Percentiles rank a stretch among this genome's conserved stretches.
phyloP scores from a whole-genome alignment of 306 rosid genomes.

The Cucumis hystrix region DNA sequence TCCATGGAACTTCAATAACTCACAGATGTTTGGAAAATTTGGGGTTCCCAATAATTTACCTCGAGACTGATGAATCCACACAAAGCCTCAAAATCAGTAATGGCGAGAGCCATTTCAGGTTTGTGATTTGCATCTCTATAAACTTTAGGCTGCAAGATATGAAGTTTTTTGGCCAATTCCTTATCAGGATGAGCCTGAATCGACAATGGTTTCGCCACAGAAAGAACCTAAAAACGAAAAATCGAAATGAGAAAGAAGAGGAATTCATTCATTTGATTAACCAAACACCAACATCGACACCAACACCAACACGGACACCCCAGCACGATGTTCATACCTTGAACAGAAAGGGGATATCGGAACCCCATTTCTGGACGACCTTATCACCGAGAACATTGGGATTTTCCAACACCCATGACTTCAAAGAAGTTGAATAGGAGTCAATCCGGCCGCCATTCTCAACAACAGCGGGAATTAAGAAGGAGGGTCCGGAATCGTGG shows the following conservation, averaged over 20 bases:
- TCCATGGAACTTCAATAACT: neutral
- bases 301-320: neutral
- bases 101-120: constrained; percentile 94
- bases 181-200: constrained; percentile 97
- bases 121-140: constrained; percentile 92
- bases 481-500: constrained; percentile 82
- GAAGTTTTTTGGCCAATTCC: constrained; percentile 69
- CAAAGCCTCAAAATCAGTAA: constrained; percentile 73
- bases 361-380: constrained; percentile 64
- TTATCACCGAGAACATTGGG: constrained; percentile 58
- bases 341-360: constrained; percentile 77
- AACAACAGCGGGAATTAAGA: constrained; percentile 9
- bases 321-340: constrained; percentile 33
- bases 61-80: constrained; percentile 70
- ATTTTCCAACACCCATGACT: constrained; percentile 57
- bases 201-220: constrained; percentile 79
- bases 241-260: neutral
- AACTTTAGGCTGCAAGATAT: constrained; percentile 48
- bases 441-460: constrained; percentile 12
- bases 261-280: neutral
- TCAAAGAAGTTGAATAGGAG: constrained; percentile 26
- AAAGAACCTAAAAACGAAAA: constrained; percentile 50
- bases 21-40: neutral
- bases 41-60: constrained; percentile 23
- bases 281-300: neutral